These are phyloP conservation scores for Colletotrichum horii DNA, from an alignment of 2,329 filamentous ascomycete species.

Conservation along the genomic window DNA sequence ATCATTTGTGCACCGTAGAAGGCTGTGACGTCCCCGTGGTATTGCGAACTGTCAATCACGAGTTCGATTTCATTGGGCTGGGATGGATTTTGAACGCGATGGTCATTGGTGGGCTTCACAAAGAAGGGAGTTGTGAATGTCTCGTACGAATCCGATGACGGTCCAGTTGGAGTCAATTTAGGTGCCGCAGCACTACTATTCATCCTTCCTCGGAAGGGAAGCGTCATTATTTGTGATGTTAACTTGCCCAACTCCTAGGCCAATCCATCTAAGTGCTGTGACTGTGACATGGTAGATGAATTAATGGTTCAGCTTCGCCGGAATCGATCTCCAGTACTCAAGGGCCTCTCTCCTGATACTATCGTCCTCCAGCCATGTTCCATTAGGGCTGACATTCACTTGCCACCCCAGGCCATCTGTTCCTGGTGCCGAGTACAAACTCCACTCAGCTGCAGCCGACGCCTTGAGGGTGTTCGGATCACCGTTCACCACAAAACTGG, in stretches of 20 bases:
- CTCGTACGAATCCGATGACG: accelerated
- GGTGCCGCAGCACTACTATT: accelerated
- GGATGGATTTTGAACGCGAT: no score
- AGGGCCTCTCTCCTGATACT: background rate
- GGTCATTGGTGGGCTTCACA: no score
- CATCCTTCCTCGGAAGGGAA: accelerated
- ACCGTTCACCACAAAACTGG: constrained; percentile 40
- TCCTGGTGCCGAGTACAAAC: background rate
- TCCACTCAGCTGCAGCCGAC: constrained; percentile 26
- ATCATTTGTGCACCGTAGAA: background rate
- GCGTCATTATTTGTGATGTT: background rate
- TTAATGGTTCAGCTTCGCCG: background rate
- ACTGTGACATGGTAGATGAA: accelerated
- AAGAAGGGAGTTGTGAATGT: background rate
- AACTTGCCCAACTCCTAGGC: accelerated
- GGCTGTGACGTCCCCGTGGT: no score
- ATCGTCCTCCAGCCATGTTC: background rate
- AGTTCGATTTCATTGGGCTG: no score
- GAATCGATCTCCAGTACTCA: background rate
- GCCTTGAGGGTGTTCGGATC: constrained; percentile 34
- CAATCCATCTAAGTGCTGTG: accelerated
- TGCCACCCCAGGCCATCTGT: background rate
- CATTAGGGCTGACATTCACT: background rate
- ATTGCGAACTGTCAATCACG: no score
- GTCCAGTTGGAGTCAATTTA: background rate